Base-by-base conservation (phyloP, 2,329 filamentous ascomycete species). In the Sarocladium strictum region DNA sequence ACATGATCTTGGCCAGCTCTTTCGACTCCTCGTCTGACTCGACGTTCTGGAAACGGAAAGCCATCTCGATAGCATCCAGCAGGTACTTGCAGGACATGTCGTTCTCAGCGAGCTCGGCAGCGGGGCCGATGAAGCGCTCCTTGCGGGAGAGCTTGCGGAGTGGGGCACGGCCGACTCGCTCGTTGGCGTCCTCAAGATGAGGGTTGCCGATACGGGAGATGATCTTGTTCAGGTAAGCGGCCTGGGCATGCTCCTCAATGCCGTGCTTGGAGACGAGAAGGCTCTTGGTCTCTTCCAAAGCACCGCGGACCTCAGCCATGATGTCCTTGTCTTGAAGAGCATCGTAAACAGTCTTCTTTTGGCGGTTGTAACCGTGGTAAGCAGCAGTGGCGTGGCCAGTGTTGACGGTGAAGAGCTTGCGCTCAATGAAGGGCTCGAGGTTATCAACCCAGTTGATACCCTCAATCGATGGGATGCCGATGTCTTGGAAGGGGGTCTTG, bases 361-460 rank as follows among this genome's bases (percentile, higher is more conserved):
- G 85, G 61, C 85, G 82, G 75, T 91, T 81, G 80, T 96, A 89
- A 54, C 92, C 93, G 72, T 94, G 92, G 81, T 97, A 97, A 57
- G 94, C 93, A 19, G 92, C 92, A 7, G 93, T 96, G 57, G 94
- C 94, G 69, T 99, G 94, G 55, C 91, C 89, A 21, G 94, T 99
- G 83, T 99, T 99, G 81, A 99, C 93, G 21, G 94, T 99, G 80
- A 92, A 99, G 60, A 99, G 86, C 83, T 99, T 99, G 72, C 94
- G 92, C 84, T 99, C 94, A 65, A 99, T 97, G 77, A 93, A 99
- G 56, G 94, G 94, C 67, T 86, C 81, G 27, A 99, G 84, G 74
- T 97, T 81, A 60, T 90, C 85, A 57, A 97, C 94, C 84, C 90
- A 97, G 76, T 96, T 89, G 69, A 97, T 86, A 57, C 92, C 93